Percentiles rank a stretch among this genome's conserved stretches.
Evolutionary conservation across 1,284 basidiomycete species (phyloP).

Genomic region (Ustilago cynodontis): DNA sequence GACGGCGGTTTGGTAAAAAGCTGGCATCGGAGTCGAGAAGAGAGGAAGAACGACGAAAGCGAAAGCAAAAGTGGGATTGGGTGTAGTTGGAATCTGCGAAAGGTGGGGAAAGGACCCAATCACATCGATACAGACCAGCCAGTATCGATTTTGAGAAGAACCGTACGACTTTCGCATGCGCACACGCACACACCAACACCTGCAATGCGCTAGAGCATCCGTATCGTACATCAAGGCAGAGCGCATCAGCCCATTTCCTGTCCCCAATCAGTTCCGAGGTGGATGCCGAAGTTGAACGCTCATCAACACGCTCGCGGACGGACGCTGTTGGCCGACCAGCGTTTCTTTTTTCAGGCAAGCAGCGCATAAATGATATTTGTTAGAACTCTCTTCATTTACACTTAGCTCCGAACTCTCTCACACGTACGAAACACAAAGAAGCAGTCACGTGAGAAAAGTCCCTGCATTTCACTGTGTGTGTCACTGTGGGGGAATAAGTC

Average conservation of each 20-base stretch:
- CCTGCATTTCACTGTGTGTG: no score
- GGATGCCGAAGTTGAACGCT: no score
- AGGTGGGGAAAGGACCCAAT: conserved; percentile 36
- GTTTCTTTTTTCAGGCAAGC: no score
- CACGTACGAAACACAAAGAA: not conserved
- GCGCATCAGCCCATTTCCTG: not conserved
- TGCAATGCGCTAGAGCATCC: not conserved
- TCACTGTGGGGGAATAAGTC: conserved; percentile 2
- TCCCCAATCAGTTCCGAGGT: not conserved
- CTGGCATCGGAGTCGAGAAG: conserved; percentile 46
- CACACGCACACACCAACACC: not conserved
- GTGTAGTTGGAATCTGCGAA: conserved; percentile 19
- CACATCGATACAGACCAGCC: conserved; percentile 6
- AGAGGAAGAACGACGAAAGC: conserved; percentile 1
- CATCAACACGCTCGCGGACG: no score
- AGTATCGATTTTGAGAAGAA: conserved; percentile 36
- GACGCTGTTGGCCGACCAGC: no score
- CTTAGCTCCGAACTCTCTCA: no score
- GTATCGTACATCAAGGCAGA: not conserved
- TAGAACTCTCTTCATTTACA: not conserved
- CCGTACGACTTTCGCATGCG: conserved; percentile 30
- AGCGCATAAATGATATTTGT: not conserved
- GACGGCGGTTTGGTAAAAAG: conserved; percentile 58
- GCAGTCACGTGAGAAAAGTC: conserved; percentile 6
- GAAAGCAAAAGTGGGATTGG: not conserved